A percentile compares a stretch with the other conserved stretches of the same genome.
Evolutionary conservation across 73 alveolate genomes (phyloP).

Genomic region (Paramecium octaurelia): DNA sequence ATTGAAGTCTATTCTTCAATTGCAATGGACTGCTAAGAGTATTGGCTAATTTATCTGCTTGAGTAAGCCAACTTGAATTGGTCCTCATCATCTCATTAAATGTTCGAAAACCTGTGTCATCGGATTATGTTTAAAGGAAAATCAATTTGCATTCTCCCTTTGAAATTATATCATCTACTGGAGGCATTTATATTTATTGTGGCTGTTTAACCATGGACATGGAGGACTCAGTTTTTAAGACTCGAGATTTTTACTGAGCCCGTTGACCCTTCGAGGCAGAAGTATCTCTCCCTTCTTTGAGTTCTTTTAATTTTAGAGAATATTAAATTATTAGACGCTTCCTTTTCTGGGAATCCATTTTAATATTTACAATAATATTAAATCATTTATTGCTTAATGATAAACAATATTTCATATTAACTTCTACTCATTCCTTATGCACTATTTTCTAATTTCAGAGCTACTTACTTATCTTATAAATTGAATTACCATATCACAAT

Average conservation of each 20-base stretch:
- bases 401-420: not conserved
- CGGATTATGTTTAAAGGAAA: not conserved
- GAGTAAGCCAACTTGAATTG: slow-evolving; percentile 41
- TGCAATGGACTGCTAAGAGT: not conserved
- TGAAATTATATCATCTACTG: slow-evolving; percentile 26
- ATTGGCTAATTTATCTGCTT: not conserved
- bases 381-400: not conserved
- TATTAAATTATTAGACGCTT: not conserved
- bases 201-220: not conserved
- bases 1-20: slow-evolving; percentile 11
- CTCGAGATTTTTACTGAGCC: not conserved
- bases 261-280: not conserved
- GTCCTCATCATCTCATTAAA: slow-evolving; percentile 49
- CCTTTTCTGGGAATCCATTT: slow-evolving; percentile 45
- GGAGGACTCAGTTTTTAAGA: slow-evolving; percentile 2
- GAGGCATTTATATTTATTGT: not conserved
- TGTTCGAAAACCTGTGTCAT: slow-evolving; percentile 30
- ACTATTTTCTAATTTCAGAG: too few relatives aligned
- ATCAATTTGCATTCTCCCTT: slow-evolving; percentile 22
- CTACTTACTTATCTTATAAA: too few relatives aligned
- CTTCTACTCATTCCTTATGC: not conserved
- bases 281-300: not conserved
- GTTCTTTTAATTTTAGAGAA: slow-evolving; percentile 18
- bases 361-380: not conserved
- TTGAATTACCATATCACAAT: too few relatives aligned